Percentiles rank a stretch among this genome's conserved stretches.
phyloP scores from a whole-genome alignment of 352 stramenopile species.

The Aphanomyces stellatus region DNA sequence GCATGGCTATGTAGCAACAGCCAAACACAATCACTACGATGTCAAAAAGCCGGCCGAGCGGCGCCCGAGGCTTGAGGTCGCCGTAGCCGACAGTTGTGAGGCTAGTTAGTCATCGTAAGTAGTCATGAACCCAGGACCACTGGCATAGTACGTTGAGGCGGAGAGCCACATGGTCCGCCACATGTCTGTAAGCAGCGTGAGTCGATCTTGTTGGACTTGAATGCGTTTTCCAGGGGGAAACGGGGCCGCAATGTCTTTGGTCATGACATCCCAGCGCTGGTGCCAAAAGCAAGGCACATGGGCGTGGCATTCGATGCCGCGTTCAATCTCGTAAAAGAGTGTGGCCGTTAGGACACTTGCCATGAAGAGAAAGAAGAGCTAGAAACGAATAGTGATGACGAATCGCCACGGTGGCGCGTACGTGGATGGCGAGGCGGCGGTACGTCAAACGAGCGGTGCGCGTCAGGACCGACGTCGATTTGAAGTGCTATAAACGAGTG shows the following conservation, averaged over 20 bases:
- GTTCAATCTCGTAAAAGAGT: slow-evolving; percentile 67
- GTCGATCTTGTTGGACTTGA: slow-evolving; percentile 46
- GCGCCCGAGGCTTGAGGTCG: slow-evolving; percentile 50
- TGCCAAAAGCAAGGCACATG: slow-evolving; percentile 42
- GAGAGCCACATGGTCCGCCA: slow-evolving; percentile 61
- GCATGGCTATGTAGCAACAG: slow-evolving; percentile 70
- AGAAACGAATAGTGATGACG: neutral
- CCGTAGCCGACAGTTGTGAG: slow-evolving; percentile 68
- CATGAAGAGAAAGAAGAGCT: slow-evolving; percentile 72
- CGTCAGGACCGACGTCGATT: slow-evolving; percentile 50
- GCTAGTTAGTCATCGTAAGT: slow-evolving; percentile 20
- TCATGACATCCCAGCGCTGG: slow-evolving; percentile 51
- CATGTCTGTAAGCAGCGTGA: slow-evolving; percentile 56
- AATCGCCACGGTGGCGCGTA: slow-evolving; percentile 19
- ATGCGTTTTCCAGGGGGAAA: slow-evolving; percentile 50
- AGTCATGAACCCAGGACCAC: neutral
- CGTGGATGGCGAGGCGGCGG: slow-evolving; percentile 53
- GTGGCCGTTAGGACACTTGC: slow-evolving; percentile 52
- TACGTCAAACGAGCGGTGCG: slow-evolving; percentile 46
- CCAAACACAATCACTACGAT: slow-evolving; percentile 54
- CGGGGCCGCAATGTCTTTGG: slow-evolving; percentile 26
- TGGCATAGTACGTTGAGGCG: slow-evolving; percentile 35
- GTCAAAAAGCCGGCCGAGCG: slow-evolving; percentile 52
- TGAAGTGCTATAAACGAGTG: slow-evolving; percentile 39
- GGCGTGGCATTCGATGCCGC: slow-evolving; percentile 55